Evolutionary conservation across 2,329 filamentous ascomycete species (phyloP).

Genomic region (Zymoseptoria passerinii): DNA sequence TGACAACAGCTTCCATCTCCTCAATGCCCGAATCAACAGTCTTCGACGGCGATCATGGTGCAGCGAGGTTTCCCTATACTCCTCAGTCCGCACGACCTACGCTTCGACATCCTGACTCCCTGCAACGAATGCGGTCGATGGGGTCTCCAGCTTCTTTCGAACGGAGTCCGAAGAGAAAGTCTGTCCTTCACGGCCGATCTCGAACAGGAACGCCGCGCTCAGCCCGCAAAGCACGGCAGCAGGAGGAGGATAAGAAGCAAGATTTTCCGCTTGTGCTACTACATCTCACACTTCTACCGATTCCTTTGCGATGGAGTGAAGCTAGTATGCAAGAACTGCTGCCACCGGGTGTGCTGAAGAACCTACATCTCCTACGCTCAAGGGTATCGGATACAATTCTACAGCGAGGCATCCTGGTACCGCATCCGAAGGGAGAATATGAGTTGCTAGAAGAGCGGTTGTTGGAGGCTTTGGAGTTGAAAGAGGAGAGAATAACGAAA

Average conservation of each 20-base stretch:
- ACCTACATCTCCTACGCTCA: conserved; percentile 60
- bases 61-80: conserved; percentile 37
- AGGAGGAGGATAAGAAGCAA: conserved; percentile 14
- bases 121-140: conserved; percentile 61
- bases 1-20: conserved; percentile 26
- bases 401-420: conserved; percentile 63
- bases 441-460: conserved; percentile 71
- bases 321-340: conserved; percentile 44
- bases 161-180: conserved; percentile 32
- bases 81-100: conserved; percentile 53
- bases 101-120: conserved; percentile 61
- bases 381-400: conserved; percentile 65
- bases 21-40: conserved; percentile 25
- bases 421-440: conserved; percentile 72
- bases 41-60: conserved; percentile 22
- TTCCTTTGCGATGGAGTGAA: conserved; percentile 54
- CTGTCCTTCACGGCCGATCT: conserved; percentile 18
- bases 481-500: conserved; percentile 60
- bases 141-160: conserved; percentile 54
- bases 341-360: conserved; percentile 45
- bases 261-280: conserved; percentile 61
- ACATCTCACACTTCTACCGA: conserved; percentile 67
- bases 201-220: conserved; percentile 44
- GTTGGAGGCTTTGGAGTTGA: conserved; percentile 65
- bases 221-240: conserved; percentile 11